Percentiles rank a stretch among this genome's conserved stretches.
These are phyloP conservation scores for Tuber melanosporum DNA, from an alignment of 495 filamentous ascomycete species.

Conservation along the genomic window DNA sequence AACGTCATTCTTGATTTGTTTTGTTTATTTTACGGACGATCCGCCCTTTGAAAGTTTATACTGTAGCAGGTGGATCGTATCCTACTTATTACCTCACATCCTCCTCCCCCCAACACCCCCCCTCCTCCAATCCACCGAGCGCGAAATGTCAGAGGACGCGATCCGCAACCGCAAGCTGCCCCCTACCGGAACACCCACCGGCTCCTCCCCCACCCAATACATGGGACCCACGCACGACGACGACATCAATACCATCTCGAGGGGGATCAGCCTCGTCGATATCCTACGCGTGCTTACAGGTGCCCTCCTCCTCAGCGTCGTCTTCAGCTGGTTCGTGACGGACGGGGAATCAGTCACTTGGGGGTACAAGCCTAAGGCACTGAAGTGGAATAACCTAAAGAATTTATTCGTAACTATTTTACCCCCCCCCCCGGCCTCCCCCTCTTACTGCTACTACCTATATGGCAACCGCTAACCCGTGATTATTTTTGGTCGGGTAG, in stretches of 20 bases:
- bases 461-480: no score
- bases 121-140: neutral
- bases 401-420: constrained; percentile 52
- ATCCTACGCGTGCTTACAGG: constrained; percentile 66
- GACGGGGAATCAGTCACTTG: constrained; percentile 60
- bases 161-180: constrained; percentile 33
- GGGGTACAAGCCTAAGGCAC: constrained; percentile 65
- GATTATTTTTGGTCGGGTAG: neutral
- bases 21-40: neutral
- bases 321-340: constrained; percentile 75
- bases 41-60: neutral
- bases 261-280: constrained; percentile 58
- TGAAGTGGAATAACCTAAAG: constrained; percentile 56
- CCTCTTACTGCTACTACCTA: neutral
- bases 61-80: no score
- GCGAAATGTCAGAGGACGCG: constrained; percentile 34
- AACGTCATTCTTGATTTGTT: neutral
- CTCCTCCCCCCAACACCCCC: neutral
- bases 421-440: neutral
- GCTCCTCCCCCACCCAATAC: neutral
- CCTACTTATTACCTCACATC: no score
- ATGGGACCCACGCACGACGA: constrained; percentile 42
- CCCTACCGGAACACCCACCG: constrained; percentile 4
- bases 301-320: constrained; percentile 59
- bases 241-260: constrained; percentile 40